A percentile compares a stretch with the other conserved stretches of the same genome.
Conservation (phyloP, 2,329 filamentous ascomycete genomes). For the Alternaria conjuncta region DNA sequence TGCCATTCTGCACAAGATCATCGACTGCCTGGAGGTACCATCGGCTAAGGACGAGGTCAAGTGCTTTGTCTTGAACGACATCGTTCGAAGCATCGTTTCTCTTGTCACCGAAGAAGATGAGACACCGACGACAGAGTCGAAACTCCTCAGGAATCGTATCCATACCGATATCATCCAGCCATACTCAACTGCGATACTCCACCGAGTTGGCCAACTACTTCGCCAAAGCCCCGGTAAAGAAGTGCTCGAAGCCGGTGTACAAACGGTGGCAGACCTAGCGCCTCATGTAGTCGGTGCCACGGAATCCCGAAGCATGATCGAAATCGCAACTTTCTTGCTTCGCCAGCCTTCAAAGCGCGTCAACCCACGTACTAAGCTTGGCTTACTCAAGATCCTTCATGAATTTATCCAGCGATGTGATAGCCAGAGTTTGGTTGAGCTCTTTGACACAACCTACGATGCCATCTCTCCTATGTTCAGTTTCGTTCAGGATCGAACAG, state of each 20-base stretch:
- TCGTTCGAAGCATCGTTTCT: constrained; percentile 63
- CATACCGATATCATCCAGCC: constrained; percentile 61
- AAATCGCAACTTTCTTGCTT: constrained; percentile 80
- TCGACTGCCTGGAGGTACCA: constrained; percentile 72
- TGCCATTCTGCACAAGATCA: constrained; percentile 70
- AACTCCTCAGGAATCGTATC: constrained; percentile 58
- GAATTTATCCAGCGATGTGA: constrained; percentile 75
- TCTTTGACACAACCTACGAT: constrained; percentile 72
- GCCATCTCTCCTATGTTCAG: constrained; percentile 84
- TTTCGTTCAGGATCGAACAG: constrained; percentile 83
- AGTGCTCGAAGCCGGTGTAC: constrained; percentile 78
- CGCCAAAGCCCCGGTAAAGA: constrained; percentile 71
- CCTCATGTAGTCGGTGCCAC: constrained; percentile 53
- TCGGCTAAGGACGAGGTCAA: constrained; percentile 89
- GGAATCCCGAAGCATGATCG: constrained; percentile 78
- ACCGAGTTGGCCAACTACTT: constrained; percentile 58
- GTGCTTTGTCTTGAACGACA: constrained; percentile 74
- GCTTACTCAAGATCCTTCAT: constrained; percentile 79
- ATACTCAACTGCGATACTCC: constrained; percentile 71
- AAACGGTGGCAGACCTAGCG: constrained; percentile 73
- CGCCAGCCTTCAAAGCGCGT: constrained; percentile 85
- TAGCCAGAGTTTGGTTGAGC: constrained; percentile 60
- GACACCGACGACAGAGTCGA: constrained; percentile 53
- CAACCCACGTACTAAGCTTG: constrained; percentile 80
- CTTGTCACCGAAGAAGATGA: constrained; percentile 23